Conservation (phyloP, 2,329 filamentous ascomycete species). For the Aspergillus pseudotamarii region DNA sequence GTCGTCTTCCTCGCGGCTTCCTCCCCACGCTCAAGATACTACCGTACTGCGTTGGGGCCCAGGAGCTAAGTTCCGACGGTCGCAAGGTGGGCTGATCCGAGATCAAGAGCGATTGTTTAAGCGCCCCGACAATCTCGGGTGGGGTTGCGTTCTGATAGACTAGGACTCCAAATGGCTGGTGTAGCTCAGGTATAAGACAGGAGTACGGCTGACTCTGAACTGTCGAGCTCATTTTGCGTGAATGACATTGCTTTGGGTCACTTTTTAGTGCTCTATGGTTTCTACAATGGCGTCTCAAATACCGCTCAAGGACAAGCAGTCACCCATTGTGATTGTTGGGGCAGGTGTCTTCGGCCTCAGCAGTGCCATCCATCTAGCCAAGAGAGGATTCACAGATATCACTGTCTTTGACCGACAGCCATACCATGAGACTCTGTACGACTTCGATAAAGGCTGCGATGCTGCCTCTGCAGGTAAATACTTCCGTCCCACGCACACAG, state of each 20-base stretch:
- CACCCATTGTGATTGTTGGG: conserved; percentile 45
- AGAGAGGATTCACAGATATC: conserved; percentile 50
- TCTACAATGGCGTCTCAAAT: background rate
- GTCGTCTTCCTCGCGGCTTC: background rate
- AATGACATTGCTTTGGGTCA: background rate
- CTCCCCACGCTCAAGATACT: background rate
- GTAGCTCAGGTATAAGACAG: background rate
- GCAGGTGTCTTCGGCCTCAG: conserved; percentile 48
- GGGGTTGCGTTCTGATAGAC: too few species aligned
- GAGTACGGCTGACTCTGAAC: background rate
- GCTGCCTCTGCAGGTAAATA: conserved; percentile 46
- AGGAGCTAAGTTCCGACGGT: too few species aligned
- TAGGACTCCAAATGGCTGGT: background rate
- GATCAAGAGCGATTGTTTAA: too few species aligned
- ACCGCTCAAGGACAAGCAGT: background rate
- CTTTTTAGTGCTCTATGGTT: background rate
- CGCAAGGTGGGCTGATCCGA: too few species aligned
- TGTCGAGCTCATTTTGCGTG: background rate
- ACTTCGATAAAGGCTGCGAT: conserved; percentile 46
- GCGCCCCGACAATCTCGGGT: too few species aligned
- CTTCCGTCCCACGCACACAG: background rate
- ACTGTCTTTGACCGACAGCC: conserved; percentile 55
- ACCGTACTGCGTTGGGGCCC: too few species aligned
- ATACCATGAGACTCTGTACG: conserved; percentile 45
- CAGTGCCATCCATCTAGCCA: conserved; percentile 49